Conservation (phyloP, 2,329 filamentous ascomycete species). For the Ceratocystis lukuohia region DNA sequence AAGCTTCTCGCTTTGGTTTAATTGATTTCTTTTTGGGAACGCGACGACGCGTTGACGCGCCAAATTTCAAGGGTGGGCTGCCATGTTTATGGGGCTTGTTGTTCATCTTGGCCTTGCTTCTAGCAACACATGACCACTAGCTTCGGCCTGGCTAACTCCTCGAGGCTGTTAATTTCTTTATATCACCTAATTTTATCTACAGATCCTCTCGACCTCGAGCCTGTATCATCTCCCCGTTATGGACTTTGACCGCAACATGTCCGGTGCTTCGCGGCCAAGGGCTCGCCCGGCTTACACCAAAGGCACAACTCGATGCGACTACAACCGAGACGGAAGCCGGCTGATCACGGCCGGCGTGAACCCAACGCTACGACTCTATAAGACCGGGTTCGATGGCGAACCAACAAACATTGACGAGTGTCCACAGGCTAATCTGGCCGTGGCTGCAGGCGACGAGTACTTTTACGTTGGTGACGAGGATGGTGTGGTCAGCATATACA, state of each 20-base stretch:
- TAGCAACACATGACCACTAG: not conserved
- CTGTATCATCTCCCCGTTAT: not conserved
- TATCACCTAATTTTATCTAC: not conserved
- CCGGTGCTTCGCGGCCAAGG: conserved; percentile 38
- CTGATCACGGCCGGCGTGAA: conserved; percentile 88
- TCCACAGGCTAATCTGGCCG: conserved; percentile 69
- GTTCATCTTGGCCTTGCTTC: not conserved
- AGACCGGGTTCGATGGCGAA: conserved; percentile 81
- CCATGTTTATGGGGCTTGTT: not conserved
- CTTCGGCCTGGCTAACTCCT: not conserved
- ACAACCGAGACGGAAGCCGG: conserved; percentile 76
- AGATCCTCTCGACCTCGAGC: not conserved
- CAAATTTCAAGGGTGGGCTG: not conserved
- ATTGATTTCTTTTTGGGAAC: conserved; percentile 5
- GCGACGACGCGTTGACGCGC: conserved; percentile 1
- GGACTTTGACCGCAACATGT: conserved; percentile 24
- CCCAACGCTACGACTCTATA: conserved; percentile 85
- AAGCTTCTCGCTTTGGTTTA: conserved; percentile 7
- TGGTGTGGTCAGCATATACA: conserved; percentile 89
- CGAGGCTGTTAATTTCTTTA: not conserved
- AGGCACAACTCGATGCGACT: conserved; percentile 74
- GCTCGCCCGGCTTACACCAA: conserved; percentile 65
- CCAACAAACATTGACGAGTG: conserved; percentile 85
- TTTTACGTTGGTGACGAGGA: conserved; percentile 88
- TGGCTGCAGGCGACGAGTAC: conserved; percentile 64